Conservation (phyloP, 176 grass and related monocot genomes). For the Bolboschoenus planiculmis region DNA sequence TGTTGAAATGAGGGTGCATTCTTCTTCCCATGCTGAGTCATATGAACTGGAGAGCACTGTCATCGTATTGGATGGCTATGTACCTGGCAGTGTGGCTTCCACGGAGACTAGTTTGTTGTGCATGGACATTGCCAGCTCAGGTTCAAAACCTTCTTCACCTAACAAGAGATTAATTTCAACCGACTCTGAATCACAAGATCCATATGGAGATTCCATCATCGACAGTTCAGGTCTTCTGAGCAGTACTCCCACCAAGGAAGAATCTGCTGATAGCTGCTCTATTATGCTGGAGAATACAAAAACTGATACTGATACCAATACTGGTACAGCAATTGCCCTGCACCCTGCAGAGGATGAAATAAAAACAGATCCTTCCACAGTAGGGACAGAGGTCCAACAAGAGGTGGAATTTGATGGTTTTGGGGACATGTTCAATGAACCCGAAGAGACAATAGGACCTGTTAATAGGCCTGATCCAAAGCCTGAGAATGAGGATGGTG, state of each 20-base stretch:
- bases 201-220: neutral
- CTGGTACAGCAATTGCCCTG: neutral
- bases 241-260: neutral
- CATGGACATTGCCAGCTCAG: neutral
- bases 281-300: neutral
- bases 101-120: neutral
- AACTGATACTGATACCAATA: neutral
- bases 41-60: constrained; percentile 6
- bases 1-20: neutral
- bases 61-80: neutral
- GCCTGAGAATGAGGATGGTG: constrained; percentile 37
- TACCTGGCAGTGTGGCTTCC: neutral
- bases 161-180: neutral
- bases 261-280: neutral
- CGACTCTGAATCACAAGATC: neutral
- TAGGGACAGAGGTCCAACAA: neutral
- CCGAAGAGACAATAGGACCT: constrained; percentile 62
- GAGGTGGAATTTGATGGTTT: constrained; percentile 51
- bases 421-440: constrained; percentile 86
- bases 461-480: constrained; percentile 36
- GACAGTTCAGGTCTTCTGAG: neutral
- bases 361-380: neutral
- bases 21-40: neutral
- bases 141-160: constrained; percentile 6
- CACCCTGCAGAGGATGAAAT: neutral